phyloP scores from a whole-genome alignment of 179 eudicot genomes.

The Vitellaria paradoxa region DNA sequence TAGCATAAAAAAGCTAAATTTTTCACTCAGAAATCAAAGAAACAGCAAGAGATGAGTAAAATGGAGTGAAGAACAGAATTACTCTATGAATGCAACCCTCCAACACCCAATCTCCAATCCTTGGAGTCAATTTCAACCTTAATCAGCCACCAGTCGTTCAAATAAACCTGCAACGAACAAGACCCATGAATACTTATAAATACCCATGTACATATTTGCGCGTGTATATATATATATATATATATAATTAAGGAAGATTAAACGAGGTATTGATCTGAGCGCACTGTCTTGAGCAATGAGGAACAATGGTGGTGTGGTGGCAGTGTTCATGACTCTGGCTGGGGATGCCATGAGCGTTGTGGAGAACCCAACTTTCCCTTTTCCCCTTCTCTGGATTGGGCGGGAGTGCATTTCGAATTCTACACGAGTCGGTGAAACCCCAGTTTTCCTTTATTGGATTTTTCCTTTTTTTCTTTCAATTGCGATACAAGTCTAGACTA shows the following conservation, averaged over 20 bases:
- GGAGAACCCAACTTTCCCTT: neutral
- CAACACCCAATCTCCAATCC: constrained; percentile 32
- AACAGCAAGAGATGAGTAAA: neutral
- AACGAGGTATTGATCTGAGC: neutral
- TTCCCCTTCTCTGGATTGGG: neutral
- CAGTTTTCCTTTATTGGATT: no score
- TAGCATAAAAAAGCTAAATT: neutral
- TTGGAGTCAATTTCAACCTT: constrained; percentile 23
- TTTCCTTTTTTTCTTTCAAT: no score
- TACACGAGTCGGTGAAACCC: no score
- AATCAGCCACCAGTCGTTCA: constrained; percentile 43
- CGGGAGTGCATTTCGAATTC: neutral
- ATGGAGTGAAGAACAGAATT: constrained; percentile 6
- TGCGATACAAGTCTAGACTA: no score
- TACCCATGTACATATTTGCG: neutral
- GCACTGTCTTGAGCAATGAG: neutral
- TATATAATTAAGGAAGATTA: neutral
- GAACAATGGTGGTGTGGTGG: neutral
- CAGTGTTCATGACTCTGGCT: neutral
- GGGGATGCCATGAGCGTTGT: neutral
- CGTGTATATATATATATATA: neutral
- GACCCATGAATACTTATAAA: no score
- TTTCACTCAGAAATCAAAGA: neutral
- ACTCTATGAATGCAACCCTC: constrained; percentile 33
- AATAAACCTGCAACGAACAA: constrained; percentile 27